Base-by-base conservation (phyloP, 768 basidiomycete species). In the Cystobasidium onofrii region DNA sequence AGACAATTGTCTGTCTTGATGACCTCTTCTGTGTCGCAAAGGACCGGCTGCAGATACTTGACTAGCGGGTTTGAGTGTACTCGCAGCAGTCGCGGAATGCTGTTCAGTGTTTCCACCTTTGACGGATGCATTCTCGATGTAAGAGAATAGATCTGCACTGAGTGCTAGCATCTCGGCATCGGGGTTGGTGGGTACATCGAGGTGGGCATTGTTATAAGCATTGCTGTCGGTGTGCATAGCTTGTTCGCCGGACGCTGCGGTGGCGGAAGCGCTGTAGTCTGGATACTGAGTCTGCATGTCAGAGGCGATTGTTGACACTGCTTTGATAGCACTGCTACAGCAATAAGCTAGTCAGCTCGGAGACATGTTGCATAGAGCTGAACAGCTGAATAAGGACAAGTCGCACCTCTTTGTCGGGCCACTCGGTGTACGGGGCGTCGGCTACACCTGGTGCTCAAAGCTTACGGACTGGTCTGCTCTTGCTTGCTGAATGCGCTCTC, bases 1-100 rank as follows among this genome's bases (percentile, higher is more conserved):
- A 29, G 57, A 60, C 7, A 64, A n/a, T 23, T 64, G 63, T 27
- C 44, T 34, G 12, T 29, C 63, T 41, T 64, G 63, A 64, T 41
- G 34, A 15, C 39, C 63, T 43, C 63, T 4, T 25, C 63, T 27
- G 27, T 41, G 25, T 36, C 63, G 63, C 29, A 64, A 29, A 2
- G 63, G 63, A 17, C 63, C 63, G 15, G 57, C 57, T 60, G 57
- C 57, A 15, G 46, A 50, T 50, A 20, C 10, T 20, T n/a, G 46
- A 50, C 46, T n/a, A 50, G 46, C 33, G 57, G 27, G 29, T 60
- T 23, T 15, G 25, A 34, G 39, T 6, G 39, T 6, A 27, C 57
- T 60, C 57, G 31, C n/a, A n/a, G n/a, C n/a, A n/a, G n/a, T n/a
- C n/a, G n/a, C n/a, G n/a, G n/a, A n/a, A n/a, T n/a, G n/a, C n/a